Base-by-base conservation (phyloP, 257 asterid species). In the Sherardia arvensis region DNA sequence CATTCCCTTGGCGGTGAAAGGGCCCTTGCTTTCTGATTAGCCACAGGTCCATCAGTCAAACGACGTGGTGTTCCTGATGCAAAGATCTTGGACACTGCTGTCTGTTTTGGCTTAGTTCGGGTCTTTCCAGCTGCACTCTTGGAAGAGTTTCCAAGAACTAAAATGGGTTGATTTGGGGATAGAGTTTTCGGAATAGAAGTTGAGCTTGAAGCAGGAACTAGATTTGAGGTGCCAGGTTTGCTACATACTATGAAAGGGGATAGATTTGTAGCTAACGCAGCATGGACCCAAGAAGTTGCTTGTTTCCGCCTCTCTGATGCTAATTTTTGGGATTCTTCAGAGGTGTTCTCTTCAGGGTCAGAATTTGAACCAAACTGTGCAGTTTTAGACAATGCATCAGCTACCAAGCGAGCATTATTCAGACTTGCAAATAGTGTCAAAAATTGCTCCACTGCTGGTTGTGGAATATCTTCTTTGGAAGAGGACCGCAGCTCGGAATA, bases 361-460 rank as follows among this genome's bases (percentile, higher is more conserved):
- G 85, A 80, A 71, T 87, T 73, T 29, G 84, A 79, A 74, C 78
- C 85, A 0, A 14, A 40, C 8, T 77, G 62, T 32, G 63, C 59
- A 21, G 83, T 73, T 71, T 90, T 89, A 21, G 96, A 84, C 30
- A 87, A 75, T 48, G 97, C 81, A 74, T 93, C 88, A 47, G 94
- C 88, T 63, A 79, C 67, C 22, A 84, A 79, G 67, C 80, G 85
- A 15, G 91, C 84, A 76, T 80, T 84, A 68, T 70, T 87, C 87
- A 93, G 76, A 66, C 73, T 80, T 36, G 88, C 64, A 48, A 87
- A 93, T 60, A 93, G 79, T 7, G 78, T 77, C 68, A 93, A 78
- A 83, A 93, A 93, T 73, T 84, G 94, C 77, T 87, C 96, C 59
- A 93, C 96, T 0, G 95, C 92, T 21, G 96, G 94, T 77, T 90